These are phyloP conservation scores for Exophiala oligosperma DNA, from an alignment of 2,329 filamentous ascomycete species.

Conservation along the genomic window DNA sequence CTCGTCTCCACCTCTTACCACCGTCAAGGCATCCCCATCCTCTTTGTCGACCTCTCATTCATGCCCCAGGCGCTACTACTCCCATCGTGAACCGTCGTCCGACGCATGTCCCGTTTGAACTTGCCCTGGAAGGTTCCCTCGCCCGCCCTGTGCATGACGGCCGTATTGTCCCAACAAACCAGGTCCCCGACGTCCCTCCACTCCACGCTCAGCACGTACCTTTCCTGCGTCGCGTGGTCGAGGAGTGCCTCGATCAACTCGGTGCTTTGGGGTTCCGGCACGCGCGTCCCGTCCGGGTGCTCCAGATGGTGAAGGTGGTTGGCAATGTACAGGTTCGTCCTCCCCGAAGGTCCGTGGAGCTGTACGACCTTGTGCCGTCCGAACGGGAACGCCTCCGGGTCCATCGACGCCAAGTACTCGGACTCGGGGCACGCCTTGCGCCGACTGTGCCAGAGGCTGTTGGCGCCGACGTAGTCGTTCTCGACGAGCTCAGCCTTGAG, in stretches of 20 bases:
- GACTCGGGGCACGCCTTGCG: constrained; percentile 49
- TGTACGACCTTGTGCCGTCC: constrained; percentile 52
- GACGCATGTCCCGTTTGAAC: constrained; percentile 54
- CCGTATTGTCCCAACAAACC: constrained; percentile 61
- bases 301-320: constrained; percentile 55
- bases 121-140: constrained; percentile 50
- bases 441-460: constrained; percentile 56
- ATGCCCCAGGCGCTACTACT: constrained; percentile 45
- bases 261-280: constrained; percentile 35
- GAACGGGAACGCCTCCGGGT: constrained; percentile 42
- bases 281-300: constrained; percentile 9
- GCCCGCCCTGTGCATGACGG: constrained; percentile 55
- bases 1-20: neutral
- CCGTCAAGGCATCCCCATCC: constrained; percentile 33
- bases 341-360: constrained; percentile 46
- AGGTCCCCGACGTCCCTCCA: constrained; percentile 55
- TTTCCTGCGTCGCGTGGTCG: constrained; percentile 49
- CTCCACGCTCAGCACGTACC: constrained; percentile 48
- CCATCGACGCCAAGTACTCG: constrained; percentile 44
- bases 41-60: constrained; percentile 37
- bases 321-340: constrained; percentile 56
- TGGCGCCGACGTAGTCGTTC: constrained; percentile 50
- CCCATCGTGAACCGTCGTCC: constrained; percentile 57
- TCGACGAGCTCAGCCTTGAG: constrained; percentile 38
- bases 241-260: constrained; percentile 40